Evolutionary conservation across 306 rosid species (phyloP), one percentile per base, ranked within the genome.

Genomic region (Cicer pinnatifidum): DNA sequence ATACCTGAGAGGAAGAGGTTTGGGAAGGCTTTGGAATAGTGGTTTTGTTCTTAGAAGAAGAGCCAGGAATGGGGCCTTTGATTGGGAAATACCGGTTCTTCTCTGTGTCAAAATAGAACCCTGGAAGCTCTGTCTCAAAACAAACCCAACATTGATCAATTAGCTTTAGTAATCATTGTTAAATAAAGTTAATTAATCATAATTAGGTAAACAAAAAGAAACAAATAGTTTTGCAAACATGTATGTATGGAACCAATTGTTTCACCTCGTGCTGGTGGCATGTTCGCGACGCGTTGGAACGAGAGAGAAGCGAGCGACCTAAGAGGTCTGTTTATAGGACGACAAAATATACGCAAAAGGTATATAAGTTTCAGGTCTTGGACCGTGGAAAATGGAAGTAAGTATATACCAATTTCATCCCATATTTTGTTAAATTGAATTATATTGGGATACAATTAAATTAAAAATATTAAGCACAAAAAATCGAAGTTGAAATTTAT

Each of bases 61-160:
- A 80, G 12, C 98, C 97, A 0, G 97, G 98, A 9, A 88, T 85
- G n/a, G 89, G 96, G 8, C 93, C 91, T 73, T 89, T 93, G 65
- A 85, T 75, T 40, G 91, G 92, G 76, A 93, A 93, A 82, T 89
- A 93, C 73, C 96, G 81, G 73, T 88, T 89, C 92, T 84, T 93
- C 84, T 85, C 92, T 60, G 79, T 78, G 70, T 91, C 94, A 76
- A 70, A 93, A 53, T 93, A 93, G 76, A 85, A 93, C 73, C 97
- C 97, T 5, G 96, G 98, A 79, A 91, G 85, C 67, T 89, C 96
- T 93, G 89, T 11, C 4, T 0, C 52, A 72, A 74, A 65, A 47
- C 11, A 15, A 6, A 48, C 8, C 5, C 9, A 44, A 1, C 3
- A 35, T 51, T 15, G 51, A 6, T 20, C 1, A 9, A 35, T 67